Conservation (phyloP, 1,139 yeast species). For the Protomyces macrosporus region DNA sequence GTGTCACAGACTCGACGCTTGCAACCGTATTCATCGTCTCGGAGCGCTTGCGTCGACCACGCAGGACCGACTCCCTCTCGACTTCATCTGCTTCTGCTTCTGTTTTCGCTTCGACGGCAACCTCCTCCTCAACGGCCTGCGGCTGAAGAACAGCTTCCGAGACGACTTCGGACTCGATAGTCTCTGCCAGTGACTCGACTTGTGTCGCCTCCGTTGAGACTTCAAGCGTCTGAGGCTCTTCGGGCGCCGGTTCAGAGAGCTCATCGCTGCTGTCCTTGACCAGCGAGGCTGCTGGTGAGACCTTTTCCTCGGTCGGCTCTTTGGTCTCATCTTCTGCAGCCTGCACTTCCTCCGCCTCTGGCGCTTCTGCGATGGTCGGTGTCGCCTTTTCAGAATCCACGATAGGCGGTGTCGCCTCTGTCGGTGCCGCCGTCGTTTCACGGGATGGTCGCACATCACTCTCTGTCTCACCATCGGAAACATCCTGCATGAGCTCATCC, state of each 20-base stretch:
- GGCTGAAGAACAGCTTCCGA: too few relatives aligned
- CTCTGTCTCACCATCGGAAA: neutral
- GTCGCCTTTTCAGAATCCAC: neutral
- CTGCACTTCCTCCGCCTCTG: neutral
- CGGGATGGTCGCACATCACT: neutral
- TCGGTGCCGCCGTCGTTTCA: neutral
- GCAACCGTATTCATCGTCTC: slow-evolving; percentile 14
- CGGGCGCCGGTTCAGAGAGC: neutral
- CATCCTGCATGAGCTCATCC: neutral
- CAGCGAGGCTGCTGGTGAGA: too few relatives aligned
- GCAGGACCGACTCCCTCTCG: neutral
- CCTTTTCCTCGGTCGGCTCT: neutral
- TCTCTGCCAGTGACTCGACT: too few relatives aligned
- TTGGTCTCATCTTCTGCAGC: neutral
- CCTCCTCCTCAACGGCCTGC: neutral
- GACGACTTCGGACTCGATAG: too few relatives aligned
- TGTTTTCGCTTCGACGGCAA: neutral
- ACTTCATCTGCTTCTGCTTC: neutral
- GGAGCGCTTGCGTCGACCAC: neutral
- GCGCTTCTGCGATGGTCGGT: neutral
- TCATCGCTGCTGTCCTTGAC: neutral
- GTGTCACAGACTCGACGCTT: slow-evolving; percentile 2
- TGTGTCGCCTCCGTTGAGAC: too few relatives aligned
- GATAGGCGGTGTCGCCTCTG: too few relatives aligned
- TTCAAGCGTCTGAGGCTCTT: neutral